These are phyloP conservation scores for Tribonema minus DNA, from an alignment of 108 stramenopile species.

Conservation along the genomic window DNA sequence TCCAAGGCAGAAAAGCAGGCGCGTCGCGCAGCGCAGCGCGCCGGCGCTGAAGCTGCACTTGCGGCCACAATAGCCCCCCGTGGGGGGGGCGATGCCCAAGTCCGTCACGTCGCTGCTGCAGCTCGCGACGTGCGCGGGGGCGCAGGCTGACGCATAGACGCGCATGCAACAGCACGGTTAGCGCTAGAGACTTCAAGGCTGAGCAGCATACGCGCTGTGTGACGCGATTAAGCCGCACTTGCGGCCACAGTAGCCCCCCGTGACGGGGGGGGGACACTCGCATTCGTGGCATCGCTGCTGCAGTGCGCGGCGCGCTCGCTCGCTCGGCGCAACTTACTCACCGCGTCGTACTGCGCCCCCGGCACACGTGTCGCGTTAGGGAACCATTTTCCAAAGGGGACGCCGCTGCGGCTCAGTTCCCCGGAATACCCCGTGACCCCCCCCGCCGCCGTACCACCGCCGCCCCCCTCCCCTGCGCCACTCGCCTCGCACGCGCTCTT, in stretches of 20 bases:
- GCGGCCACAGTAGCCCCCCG: background rate
- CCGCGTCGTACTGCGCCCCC: background rate
- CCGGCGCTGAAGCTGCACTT: background rate
- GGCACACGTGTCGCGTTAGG: background rate
- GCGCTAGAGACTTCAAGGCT: background rate
- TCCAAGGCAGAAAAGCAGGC: background rate
- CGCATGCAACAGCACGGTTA: background rate
- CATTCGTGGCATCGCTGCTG: background rate
- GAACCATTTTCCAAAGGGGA: background rate
- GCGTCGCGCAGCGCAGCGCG: background rate
- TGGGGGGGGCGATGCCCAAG: no score
- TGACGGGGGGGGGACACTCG: background rate
- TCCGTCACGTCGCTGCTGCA: no score
- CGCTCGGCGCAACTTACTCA: background rate
- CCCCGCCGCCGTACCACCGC: background rate
- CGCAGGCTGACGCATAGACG: no score
- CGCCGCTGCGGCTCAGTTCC: background rate
- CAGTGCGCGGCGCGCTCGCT: background rate
- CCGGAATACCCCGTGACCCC: background rate
- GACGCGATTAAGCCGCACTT: background rate
- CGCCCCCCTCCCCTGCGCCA: background rate
- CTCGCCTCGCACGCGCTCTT: background rate
- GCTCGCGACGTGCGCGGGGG: no score
- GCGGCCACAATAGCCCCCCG: no score
- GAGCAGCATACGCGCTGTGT: background rate